Evolutionary conservation across 169 alveolate genomes (phyloP).

Genomic region (Plasmodium sp.): DNA sequence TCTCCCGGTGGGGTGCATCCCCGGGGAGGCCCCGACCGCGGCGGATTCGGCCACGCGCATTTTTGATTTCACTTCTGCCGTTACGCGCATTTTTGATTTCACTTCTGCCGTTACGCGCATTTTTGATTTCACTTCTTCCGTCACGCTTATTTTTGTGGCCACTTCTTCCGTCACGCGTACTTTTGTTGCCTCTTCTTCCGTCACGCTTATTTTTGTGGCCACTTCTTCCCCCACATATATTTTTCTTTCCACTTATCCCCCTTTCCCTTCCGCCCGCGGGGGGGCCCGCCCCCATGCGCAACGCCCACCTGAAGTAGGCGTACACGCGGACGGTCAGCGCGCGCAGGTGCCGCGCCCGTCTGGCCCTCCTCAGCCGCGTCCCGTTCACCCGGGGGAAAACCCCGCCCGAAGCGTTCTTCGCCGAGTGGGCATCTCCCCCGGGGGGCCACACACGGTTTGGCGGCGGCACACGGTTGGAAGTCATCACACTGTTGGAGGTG

Average conservation of each 20-base stretch:
- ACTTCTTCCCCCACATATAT: too few relatives aligned
- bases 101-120: neutral
- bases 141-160: neutral
- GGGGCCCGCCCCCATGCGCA: neutral
- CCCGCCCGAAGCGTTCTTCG: too few relatives aligned
- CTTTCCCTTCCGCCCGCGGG: neutral
- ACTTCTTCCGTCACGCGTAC: neutral
- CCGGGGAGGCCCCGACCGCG: neutral
- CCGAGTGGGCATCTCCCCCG: neutral
- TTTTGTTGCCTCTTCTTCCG: neutral
- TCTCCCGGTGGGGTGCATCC: neutral
- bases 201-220: neutral
- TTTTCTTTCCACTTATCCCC: neutral
- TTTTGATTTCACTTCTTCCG: too few relatives aligned
- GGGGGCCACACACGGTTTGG: too few relatives aligned
- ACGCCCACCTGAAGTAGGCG: constrained; percentile 1
- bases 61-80: neutral
- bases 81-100: neutral
- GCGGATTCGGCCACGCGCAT: neutral
- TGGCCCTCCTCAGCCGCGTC: neutral
- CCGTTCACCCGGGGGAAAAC: neutral
- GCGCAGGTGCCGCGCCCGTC: constrained; percentile 7
- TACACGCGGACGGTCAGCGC: neutral
- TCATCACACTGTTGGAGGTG: too few relatives aligned
- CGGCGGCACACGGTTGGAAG: too few relatives aligned